Evolutionary conservation across 2,329 filamentous ascomycete species (phyloP), one percentile per base, ranked within the genome.

Genomic region (Chaetothyriales sp.): DNA sequence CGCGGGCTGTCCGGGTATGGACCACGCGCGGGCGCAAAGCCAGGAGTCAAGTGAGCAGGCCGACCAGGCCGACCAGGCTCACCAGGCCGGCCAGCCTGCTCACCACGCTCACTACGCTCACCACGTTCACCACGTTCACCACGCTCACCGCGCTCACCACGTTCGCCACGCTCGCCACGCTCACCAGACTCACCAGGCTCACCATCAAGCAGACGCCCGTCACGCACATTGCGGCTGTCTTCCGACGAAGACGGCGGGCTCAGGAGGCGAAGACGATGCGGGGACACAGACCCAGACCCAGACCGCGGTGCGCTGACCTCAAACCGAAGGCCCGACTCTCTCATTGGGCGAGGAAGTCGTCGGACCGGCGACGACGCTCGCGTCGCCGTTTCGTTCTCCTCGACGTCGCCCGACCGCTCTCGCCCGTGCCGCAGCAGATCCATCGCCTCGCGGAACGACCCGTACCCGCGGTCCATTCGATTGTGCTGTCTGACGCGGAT

Each of bases 1-100:
- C 51, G 55, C 20, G 29, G 18, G 20, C 18, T 20, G 43, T 18
- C 19, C 33, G 44, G 45, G 43, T 54, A 51, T 29, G 54, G 51
- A 8, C 55, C 57, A 52, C 62, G 60, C 5, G 71, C 71, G 44
- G 72, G 70, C 28, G 71, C 69, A 60, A 73, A 74, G 47, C 68
- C 64, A 7, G 70, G 68, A 3, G 69, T 71, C 33, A 51, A 44
- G 5, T 13, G 29, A 37, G 29, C 29, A 48, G 46, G 7, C 40
- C 18, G 40, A n/a, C 5, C 13, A 46, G 46, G 18, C 4, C 25
- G 43, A 28, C 22, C 40, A 18, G 13, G 50, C 9, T 47, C 33
- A 19, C 15, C 18, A 18, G 45, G 8, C 15, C 18, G 45, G 6
- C 18, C 18, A 25, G 20, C 5, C 15, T 25, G 6, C 6, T 47